Base-by-base conservation (phyloP, 257 asterid genomes). In the Ligustrum vulgare region DNA sequence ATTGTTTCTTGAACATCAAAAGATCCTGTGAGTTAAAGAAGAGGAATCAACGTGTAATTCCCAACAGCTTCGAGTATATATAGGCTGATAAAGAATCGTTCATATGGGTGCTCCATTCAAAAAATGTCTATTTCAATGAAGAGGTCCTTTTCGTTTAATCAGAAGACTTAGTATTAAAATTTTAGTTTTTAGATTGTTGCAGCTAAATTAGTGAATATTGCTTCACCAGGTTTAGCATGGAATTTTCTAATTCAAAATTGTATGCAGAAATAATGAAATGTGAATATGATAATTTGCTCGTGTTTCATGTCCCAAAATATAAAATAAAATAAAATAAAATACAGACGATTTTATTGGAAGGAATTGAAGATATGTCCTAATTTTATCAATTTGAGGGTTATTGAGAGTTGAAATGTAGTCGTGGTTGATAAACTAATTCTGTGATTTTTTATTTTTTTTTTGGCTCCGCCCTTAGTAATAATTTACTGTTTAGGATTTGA, bases 101-200 rank as follows among this genome's bases (percentile, higher is more conserved):
- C 89, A 2, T 78, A 81, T 37, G 80, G 89, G 8, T 72, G 77
- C 58, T 83, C 83, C 7, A 25, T 86, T 63, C 87, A 80, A 12
- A 90, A 80, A 18, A 80, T 84, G 72, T 82, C 87, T 6, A 68
- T 80, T 75, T 82, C 78, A 43, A 82, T 88, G 88, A 90, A 90
- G 75, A 79, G 91, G 69, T 90, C 97, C 0, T 84, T 87, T 62
- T 91, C 92, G 1, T 82, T 83, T 1, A 84, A 80, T 70, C 87
- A 89, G 63, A 89, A 10, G 1, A 2, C 62, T 51, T 18, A n/a
- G 28, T n/a, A 51, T 25, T 5, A n/a, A 51, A 2, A 16, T 6
- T n/a, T 6, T 11, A 51, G 62, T 16, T 49, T 15, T 18, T 39
- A 9, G 2, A 47, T 47, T 47, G 58, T 18, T 15, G 8, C 60